These are phyloP conservation scores for Erythrobasidium hasegawianum DNA, from an alignment of 1,284 basidiomycete species.

Conservation along the genomic window DNA sequence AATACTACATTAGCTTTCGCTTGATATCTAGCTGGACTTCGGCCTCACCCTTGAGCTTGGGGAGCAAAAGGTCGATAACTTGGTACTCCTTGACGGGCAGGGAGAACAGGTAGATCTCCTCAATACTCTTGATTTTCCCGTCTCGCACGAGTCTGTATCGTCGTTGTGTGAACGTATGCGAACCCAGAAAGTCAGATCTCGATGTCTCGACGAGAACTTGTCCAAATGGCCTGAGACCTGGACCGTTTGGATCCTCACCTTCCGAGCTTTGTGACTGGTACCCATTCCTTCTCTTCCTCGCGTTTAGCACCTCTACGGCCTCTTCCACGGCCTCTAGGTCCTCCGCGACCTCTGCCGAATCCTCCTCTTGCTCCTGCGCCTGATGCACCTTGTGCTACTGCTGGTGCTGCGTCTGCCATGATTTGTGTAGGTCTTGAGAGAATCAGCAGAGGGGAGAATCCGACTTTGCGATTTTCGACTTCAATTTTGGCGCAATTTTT, in stretches of 20 bases:
- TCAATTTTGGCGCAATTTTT: too few species aligned
- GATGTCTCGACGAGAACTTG: too few species aligned
- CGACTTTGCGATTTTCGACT: too few species aligned
- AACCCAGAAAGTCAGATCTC: too few species aligned
- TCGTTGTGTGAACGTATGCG: too few species aligned
- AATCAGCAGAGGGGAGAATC: too few species aligned
- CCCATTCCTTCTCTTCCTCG: constrained; percentile 99
- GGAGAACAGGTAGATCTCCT: constrained; percentile 99
- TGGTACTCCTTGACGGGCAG: constrained; percentile 98
- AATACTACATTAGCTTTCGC: background rate
- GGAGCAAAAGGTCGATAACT: constrained; percentile 95
- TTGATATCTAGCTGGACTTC: constrained; percentile 4
- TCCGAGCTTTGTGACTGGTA: constrained; percentile 97
- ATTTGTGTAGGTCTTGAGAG: constrained; percentile 1
- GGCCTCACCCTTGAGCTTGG: constrained; percentile 74
- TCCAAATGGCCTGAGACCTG: too few species aligned
- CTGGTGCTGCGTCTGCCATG: constrained; percentile 34
- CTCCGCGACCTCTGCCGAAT: constrained; percentile 57
- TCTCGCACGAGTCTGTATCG: constrained; percentile 98
- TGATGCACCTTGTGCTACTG: constrained; percentile 21
- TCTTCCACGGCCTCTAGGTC: constrained; percentile 73
- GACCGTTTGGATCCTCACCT: too few species aligned
- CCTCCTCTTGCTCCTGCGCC: constrained; percentile 29
- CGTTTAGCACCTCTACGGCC: constrained; percentile 81
- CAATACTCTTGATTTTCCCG: constrained; percentile 99